These are phyloP conservation scores for Lentinula lateritia DNA, from an alignment of 768 basidiomycete genomes.

Conservation along the genomic window DNA sequence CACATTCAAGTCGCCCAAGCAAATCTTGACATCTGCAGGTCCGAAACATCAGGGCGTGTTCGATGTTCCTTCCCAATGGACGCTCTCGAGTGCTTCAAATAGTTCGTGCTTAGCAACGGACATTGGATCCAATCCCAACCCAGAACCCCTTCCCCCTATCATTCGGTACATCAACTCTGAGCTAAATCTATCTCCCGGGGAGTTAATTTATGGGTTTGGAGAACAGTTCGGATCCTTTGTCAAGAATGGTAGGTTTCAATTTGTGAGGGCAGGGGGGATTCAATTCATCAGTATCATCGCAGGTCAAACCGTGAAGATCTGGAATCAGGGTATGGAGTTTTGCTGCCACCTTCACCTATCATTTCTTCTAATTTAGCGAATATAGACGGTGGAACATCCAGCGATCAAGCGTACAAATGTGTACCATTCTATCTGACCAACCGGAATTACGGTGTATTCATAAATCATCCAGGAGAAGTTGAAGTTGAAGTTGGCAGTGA, in stretches of 20 bases:
- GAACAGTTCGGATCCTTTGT: conserved; percentile 73
- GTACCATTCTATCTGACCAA: conserved; percentile 69
- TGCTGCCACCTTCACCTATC: not conserved
- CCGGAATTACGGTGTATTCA: conserved; percentile 68
- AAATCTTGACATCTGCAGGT: conserved; percentile 44
- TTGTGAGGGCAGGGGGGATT: not conserved
- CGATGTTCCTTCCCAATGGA: conserved; percentile 54
- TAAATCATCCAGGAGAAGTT: conserved; percentile 73
- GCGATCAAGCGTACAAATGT: conserved; percentile 63
- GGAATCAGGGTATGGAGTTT: conserved; percentile 44
- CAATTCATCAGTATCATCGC: not conserved
- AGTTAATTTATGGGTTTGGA: conserved; percentile 69
- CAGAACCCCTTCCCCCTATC: conserved; percentile 32
- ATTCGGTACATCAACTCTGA: conserved; percentile 51
- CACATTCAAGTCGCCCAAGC: conserved; percentile 49
- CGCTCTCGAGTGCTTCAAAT: conserved; percentile 41
- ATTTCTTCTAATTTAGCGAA: not conserved
- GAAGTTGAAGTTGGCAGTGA: conserved; percentile 70
- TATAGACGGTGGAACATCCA: conserved; percentile 64
- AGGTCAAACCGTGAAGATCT: conserved; percentile 57
- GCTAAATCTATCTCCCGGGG: conserved; percentile 63
- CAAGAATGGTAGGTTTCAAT: conserved; percentile 54
- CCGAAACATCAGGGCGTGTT: conserved; percentile 49
- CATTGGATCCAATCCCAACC: conserved; percentile 51
- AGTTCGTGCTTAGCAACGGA: conserved; percentile 54